Evolutionary conservation across 1,284 basidiomycete species (phyloP).

Genomic region (Cryptococcus hybrid): DNA sequence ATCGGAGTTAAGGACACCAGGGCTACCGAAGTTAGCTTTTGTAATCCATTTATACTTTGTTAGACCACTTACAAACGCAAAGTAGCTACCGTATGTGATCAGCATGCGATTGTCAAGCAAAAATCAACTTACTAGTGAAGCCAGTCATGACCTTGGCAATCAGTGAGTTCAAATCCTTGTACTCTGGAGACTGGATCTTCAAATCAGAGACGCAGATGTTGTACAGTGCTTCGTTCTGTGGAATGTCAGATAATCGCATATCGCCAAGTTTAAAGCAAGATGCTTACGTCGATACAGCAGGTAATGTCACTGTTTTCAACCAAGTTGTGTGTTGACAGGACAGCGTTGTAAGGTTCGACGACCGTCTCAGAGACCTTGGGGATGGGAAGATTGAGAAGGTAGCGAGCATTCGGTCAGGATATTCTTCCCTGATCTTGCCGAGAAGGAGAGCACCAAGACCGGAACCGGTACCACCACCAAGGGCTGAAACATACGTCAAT

Average conservation of each 20-base stretch:
- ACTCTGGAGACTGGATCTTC: conserved; percentile 68
- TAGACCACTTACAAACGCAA: conserved; percentile 35
- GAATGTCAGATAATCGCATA: background rate
- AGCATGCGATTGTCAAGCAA: conserved; percentile 3
- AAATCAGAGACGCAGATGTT: conserved; percentile 76
- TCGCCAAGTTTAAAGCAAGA: background rate
- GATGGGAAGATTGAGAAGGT: conserved; percentile 91
- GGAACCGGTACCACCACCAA: conserved; percentile 90
- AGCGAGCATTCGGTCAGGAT: conserved; percentile 86
- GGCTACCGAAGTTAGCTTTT: conserved; percentile 53
- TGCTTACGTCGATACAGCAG: conserved; percentile 63
- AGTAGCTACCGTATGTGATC: conserved; percentile 24
- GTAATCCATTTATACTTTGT: background rate
- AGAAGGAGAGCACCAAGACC: conserved; percentile 80
- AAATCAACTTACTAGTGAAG: conserved; percentile 36
- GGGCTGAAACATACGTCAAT: conserved; percentile 45
- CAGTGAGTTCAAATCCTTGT: conserved; percentile 74
- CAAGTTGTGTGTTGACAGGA: conserved; percentile 86
- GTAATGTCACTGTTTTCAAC: conserved; percentile 88
- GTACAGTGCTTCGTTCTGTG: conserved; percentile 90
- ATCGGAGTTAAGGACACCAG: conserved; percentile 92
- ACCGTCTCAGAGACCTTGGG: conserved; percentile 93
- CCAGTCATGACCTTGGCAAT: conserved; percentile 52
- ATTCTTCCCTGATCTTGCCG: conserved; percentile 87
- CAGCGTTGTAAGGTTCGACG: conserved; percentile 86